Evolutionary conservation across 352 stramenopile species (phyloP), one percentile per base, ranked within the genome.

Genomic region (Globisporangium cylindrosporum): DNA sequence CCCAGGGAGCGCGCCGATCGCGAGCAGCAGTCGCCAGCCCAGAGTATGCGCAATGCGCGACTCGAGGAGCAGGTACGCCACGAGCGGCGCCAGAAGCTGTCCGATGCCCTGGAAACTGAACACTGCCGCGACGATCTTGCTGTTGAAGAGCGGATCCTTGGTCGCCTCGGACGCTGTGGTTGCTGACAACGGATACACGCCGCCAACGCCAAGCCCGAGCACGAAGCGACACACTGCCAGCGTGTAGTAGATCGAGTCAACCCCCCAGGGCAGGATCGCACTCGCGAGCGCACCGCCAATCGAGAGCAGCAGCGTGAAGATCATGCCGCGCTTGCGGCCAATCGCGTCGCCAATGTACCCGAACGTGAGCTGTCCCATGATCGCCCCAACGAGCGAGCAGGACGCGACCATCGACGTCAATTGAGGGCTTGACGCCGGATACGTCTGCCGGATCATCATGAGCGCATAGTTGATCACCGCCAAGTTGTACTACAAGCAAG

Each of bases 151-250:
- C 58, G 57, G 58, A 27, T 69, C 64, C n/a, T 58, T 62, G 25
- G 64, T 69, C 20, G 64, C 64, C 41, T 69, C 64, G 15, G 55
- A 64, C 1, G 84, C 84, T 9, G 85, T 88, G 1, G 88, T 88
- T 20, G 88, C 88, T 5, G 88, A 93, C 14, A 96, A 67, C 34
- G 88, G 88, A 66, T 96, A 96, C 22, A 94, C 86, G 4, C 88
- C 88, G 48, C 88, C 88, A 12, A 94, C 87, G 10, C 88, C 88
- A 3, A 94, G 73, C 51, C 88, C 88, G 9, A 94, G 63, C 4
- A 96, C 61, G 62, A 94, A 90, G 20, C 88, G 79, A 69, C 80
- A 92, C 6, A 77, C 66, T 18, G 86, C 82, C 27, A 96, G 73
- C 29, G 82, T 77, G 8, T 84, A 73, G 68, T 93, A 92, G 29